Evolutionary conservation across 2,329 filamentous ascomycete species (phyloP).

Genomic region (Fusarium agapanthi): DNA sequence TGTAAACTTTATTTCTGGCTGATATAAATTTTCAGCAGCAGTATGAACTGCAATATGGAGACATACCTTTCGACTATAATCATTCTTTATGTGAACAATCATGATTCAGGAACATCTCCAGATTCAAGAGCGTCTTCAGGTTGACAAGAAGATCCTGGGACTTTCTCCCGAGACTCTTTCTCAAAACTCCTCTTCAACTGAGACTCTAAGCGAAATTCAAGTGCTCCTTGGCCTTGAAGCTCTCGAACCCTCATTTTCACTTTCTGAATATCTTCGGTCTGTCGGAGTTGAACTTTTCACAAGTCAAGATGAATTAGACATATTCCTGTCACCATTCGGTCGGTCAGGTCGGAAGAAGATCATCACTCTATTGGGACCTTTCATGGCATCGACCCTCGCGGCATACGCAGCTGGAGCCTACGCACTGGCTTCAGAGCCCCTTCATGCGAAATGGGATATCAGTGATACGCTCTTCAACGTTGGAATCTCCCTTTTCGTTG

Average conservation of each 20-base stretch:
- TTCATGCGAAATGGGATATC: constrained; percentile 66
- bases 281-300: not conserved
- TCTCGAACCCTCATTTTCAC: not conserved
- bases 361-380: constrained; percentile 31
- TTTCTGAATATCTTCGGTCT: not conserved
- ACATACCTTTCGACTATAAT: fast-evolving
- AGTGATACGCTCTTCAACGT: constrained; percentile 64
- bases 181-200: not conserved
- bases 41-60: not conserved
- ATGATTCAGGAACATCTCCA: not conserved
- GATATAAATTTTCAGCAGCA: not conserved
- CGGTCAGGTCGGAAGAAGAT: constrained; percentile 33
- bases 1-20: not conserved
- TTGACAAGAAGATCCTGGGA: not conserved
- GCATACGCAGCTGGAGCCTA: constrained; percentile 73
- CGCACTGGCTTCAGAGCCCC: constrained; percentile 62
- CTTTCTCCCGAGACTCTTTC: not conserved
- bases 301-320: not conserved
- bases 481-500: constrained; percentile 71
- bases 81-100: too few relatives aligned
- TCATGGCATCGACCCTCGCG: constrained; percentile 63
- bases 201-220: not conserved
- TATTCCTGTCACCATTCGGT: constrained; percentile 6
- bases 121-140: not conserved
- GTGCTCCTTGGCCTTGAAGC: constrained; percentile 1